phyloP scores from a whole-genome alignment of 2,329 filamentous ascomycete genomes.

The Trichoderma gracile region DNA sequence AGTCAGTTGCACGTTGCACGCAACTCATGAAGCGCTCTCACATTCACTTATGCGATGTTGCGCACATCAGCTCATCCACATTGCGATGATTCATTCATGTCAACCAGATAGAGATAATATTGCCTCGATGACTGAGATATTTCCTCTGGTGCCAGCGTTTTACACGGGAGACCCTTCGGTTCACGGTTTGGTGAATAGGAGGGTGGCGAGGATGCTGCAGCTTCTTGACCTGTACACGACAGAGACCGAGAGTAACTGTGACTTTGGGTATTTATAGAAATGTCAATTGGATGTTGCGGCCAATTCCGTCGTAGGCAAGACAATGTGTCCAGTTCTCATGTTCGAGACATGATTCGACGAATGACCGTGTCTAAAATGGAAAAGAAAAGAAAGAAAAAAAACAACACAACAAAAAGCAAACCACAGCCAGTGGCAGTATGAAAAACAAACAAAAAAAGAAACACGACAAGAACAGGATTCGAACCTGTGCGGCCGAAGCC shows the following conservation, averaged over 20 bases:
- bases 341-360: too few relatives aligned
- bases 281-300: too few relatives aligned
- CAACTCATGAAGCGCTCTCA: too few relatives aligned
- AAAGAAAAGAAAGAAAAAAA: not conserved
- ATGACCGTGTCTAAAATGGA: too few relatives aligned
- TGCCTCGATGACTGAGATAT: conserved; percentile 24
- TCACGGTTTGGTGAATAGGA: conserved; percentile 48
- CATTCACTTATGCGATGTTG: not conserved
- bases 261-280: too few relatives aligned
- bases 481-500: conserved; percentile 27
- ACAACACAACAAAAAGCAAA: too few relatives aligned
- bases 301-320: too few relatives aligned
- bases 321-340: too few relatives aligned
- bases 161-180: conserved; percentile 44
- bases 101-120: too few relatives aligned
- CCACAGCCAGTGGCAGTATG: fast-evolving
- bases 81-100: too few relatives aligned
- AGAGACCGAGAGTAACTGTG: conserved; percentile 43
- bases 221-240: conserved; percentile 44
- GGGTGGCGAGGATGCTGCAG: conserved; percentile 49
- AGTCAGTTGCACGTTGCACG: not conserved
- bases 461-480: conserved; percentile 25
- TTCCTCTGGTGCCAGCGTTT: conserved; percentile 48
- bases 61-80: too few relatives aligned
- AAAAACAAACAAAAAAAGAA: conserved; percentile 5